Conservation (phyloP, 805 yeast species). For the Candida montana region DNA sequence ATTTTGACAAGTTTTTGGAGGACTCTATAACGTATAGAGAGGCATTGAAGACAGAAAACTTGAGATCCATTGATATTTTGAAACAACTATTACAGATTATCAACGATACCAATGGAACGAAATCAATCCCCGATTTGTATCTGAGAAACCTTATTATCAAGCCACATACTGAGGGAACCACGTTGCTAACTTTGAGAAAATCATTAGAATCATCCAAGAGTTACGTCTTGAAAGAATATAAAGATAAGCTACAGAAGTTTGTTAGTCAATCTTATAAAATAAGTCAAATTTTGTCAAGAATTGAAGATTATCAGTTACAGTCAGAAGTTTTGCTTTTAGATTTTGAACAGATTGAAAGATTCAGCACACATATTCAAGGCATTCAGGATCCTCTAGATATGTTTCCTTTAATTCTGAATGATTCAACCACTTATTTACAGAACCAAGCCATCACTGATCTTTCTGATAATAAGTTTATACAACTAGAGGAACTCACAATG, state of each 20-base stretch:
- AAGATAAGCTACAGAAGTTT: slow-evolving; percentile 25
- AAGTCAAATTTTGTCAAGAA: slow-evolving; percentile 2
- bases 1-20: slow-evolving; percentile 38
- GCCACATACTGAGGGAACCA: slow-evolving; percentile 21
- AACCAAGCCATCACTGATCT: slow-evolving; percentile 21
- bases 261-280: slow-evolving; percentile 11
- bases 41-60: slow-evolving; percentile 26
- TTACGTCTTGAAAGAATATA: slow-evolving; percentile 28
- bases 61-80: slow-evolving; percentile 22
- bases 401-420: slow-evolving; percentile 16
- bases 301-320: slow-evolving; percentile 10
- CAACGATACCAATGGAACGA: slow-evolving; percentile 32
- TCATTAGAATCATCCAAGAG: slow-evolving; percentile 27
- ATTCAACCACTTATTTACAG: slow-evolving; percentile 19
- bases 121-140: slow-evolving; percentile 37
- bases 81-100: slow-evolving; percentile 28
- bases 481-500: slow-evolving; percentile 5
- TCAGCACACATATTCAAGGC: slow-evolving; percentile 8
- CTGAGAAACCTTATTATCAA: slow-evolving; percentile 31
- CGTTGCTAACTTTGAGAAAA: slow-evolving; percentile 30
- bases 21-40: slow-evolving; percentile 34
- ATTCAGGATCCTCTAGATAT: slow-evolving; percentile 12
- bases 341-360: slow-evolving; percentile 3
- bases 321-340: slow-evolving; percentile 16
- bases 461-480: slow-evolving; percentile 13